Evolutionary conservation across 768 basidiomycete genomes (phyloP).

Genomic region (Russula emetica): DNA sequence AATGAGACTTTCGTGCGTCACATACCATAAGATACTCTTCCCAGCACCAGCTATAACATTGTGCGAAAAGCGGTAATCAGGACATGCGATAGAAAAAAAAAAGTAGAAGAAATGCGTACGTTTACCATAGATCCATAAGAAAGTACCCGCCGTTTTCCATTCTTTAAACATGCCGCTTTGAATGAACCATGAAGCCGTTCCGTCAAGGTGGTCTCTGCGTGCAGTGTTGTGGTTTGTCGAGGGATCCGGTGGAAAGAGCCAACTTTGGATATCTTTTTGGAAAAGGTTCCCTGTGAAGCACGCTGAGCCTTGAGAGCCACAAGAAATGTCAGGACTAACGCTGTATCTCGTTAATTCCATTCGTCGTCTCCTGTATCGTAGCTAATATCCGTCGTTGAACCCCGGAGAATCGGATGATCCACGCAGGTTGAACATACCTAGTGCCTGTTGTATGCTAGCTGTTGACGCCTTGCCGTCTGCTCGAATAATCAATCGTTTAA

Average conservation of each 20-base stretch:
- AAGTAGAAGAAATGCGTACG: background rate
- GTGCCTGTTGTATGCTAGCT: background rate
- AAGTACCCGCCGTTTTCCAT: background rate
- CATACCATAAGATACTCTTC: too few relatives aligned
- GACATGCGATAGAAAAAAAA: background rate
- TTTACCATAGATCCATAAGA: constrained; percentile 1
- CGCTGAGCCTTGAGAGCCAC: background rate
- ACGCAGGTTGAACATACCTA: background rate
- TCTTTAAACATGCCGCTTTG: background rate
- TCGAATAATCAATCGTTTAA: background rate
- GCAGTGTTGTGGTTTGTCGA: constrained; percentile 3
- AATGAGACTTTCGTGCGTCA: too few relatives aligned
- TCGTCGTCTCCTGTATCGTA: background rate
- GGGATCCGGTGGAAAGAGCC: background rate
- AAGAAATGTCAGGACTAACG: background rate
- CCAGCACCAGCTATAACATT: too few relatives aligned
- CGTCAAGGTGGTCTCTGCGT: background rate
- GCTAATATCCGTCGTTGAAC: background rate
- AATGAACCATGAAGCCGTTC: background rate
- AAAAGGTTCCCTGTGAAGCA: background rate
- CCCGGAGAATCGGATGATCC: background rate
- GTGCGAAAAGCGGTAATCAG: background rate
- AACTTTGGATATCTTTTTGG: background rate
- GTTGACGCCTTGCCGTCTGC: background rate
- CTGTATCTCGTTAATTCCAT: background rate